A percentile compares a stretch with the other conserved stretches of the same genome.
Evolutionary conservation across 2,329 filamentous ascomycete genomes (phyloP).

Genomic region (Pseudogymnoascus sp.): DNA sequence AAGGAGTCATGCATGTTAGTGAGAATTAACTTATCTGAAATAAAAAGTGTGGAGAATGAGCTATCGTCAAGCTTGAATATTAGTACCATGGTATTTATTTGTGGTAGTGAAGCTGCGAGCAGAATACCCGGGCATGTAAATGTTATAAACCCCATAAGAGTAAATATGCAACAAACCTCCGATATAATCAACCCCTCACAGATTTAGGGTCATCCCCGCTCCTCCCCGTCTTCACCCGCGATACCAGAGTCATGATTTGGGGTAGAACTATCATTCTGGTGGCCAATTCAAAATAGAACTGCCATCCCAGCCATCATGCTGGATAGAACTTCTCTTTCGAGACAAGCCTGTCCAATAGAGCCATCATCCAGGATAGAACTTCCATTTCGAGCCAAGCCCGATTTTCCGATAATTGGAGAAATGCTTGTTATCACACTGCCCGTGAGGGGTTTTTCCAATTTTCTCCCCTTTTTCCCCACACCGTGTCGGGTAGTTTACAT

Average conservation of each 20-base stretch:
- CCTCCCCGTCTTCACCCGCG: background rate
- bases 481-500: background rate
- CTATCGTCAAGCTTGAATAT: background rate
- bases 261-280: background rate
- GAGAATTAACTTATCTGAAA: background rate
- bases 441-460: background rate
- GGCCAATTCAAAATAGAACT: background rate
- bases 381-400: background rate
- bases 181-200: background rate
- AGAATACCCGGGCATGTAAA: background rate
- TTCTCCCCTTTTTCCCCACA: conserved; percentile 1
- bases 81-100: background rate
- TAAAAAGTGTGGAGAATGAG: background rate
- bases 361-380: conserved; percentile 1
- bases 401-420: background rate
- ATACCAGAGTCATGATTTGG: background rate
- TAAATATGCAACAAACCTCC: background rate
- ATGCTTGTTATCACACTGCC: background rate
- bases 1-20: background rate
- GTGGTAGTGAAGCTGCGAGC: background rate
- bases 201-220: background rate
- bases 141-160: background rate
- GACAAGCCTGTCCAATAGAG: background rate
- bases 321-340: background rate
- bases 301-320: background rate